These are phyloP conservation scores for Bryoerythrophyllum caledonicum DNA, from an alignment of 225 moss, liverwort and hornwort species.

Conservation along the genomic window DNA sequence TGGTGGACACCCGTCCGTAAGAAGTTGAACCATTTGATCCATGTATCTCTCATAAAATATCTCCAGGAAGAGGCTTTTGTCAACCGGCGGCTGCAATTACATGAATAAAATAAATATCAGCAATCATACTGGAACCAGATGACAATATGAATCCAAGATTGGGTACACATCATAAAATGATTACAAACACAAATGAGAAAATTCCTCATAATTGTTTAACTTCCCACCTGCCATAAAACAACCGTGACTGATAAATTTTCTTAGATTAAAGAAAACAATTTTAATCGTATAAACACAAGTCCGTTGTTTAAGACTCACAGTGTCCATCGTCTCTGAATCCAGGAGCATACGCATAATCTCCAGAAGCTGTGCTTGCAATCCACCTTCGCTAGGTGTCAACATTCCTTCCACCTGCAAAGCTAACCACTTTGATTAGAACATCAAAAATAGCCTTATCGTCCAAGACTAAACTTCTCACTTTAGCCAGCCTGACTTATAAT, in stretches of 20 bases:
- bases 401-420: conserved; percentile 84
- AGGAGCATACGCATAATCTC: conserved; percentile 98
- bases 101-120: conserved; percentile 18
- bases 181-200: conserved; percentile 13
- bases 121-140: conserved; percentile 7
- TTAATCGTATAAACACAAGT: not conserved
- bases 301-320: conserved; percentile 45
- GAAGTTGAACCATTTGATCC: conserved; percentile 92
- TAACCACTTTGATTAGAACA: conserved; percentile 29
- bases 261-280: not conserved
- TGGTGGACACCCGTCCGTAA: conserved; percentile 77
- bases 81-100: conserved; percentile 51
- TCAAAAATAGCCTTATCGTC: conserved; percentile 3
- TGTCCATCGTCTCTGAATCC: conserved; percentile 95
- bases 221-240: conserved; percentile 1
- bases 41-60: conserved; percentile 98
- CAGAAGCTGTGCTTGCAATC: conserved; percentile 93
- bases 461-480: conserved; percentile 15
- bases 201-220: conserved; percentile 4
- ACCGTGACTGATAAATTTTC: not conserved
- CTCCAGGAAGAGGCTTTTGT: conserved; percentile 82
- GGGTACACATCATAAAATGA: not conserved
- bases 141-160: not conserved
- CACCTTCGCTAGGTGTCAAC: conserved; percentile 94
- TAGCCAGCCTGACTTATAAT: not conserved